These are phyloP conservation scores for Rhizopus arrhizus DNA, from an alignment of 371 early-diverging fungal genomes.

Conservation along the genomic window DNA sequence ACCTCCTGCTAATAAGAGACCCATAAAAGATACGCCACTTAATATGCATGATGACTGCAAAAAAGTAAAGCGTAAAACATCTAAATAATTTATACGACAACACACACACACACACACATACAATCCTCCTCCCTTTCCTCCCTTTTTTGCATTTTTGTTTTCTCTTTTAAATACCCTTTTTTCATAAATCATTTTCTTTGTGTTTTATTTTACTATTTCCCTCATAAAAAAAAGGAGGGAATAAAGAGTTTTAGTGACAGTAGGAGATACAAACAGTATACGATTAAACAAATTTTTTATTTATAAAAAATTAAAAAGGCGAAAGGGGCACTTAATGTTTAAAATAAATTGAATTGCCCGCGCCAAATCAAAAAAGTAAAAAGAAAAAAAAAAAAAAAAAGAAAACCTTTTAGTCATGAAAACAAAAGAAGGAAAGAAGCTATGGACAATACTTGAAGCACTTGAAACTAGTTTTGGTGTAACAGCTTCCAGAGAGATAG, in stretches of 20 bases:
- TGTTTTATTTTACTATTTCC: conserved; percentile 1
- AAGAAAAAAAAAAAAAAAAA: too few species aligned
- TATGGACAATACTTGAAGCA: too few species aligned
- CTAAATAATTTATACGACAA: neutral
- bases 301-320: too few species aligned
- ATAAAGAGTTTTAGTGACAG: neutral
- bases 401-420: too few species aligned
- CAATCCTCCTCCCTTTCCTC: neutral
- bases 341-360: too few species aligned
- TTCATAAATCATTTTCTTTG: neutral
- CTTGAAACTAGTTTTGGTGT: too few species aligned
- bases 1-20: conserved; percentile 9
- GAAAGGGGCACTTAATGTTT: too few species aligned
- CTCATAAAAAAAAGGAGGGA: neutral
- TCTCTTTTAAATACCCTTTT: neutral
- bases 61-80: neutral
- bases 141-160: neutral
- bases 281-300: too few species aligned
- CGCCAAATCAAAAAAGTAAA: too few species aligned
- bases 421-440: too few species aligned
- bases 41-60: conserved; percentile 15
- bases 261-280: too few species aligned
- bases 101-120: neutral
- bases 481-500: too few species aligned
- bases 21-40: conserved; percentile 14